phyloP scores from a whole-genome alignment of 495 filamentous ascomycete genomes.

The Xylaria intraflava region DNA sequence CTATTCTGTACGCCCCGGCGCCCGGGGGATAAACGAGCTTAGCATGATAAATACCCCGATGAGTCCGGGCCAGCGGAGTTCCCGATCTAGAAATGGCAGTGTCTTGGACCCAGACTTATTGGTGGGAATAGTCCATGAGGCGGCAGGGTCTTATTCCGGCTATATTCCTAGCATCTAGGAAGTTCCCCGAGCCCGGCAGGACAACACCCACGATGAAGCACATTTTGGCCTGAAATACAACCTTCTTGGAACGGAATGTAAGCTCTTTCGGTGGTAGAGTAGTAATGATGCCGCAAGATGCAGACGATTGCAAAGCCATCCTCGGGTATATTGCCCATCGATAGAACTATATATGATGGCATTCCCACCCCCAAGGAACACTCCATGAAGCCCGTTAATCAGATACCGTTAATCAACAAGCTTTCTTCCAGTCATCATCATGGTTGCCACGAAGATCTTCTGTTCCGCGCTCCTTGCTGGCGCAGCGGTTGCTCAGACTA shows the following conservation, averaged over 20 bases:
- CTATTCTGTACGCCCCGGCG: too few relatives aligned
- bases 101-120: not conserved
- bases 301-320: not conserved
- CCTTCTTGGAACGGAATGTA: not conserved
- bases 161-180: not conserved
- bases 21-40: too few relatives aligned
- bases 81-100: not conserved
- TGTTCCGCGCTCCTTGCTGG: constrained; percentile 17
- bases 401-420: not conserved
- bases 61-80: not conserved
- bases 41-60: too few relatives aligned
- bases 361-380: not conserved
- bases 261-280: not conserved
- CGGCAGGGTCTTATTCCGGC: not conserved
- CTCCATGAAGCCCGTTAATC: not conserved
- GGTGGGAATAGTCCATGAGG: not conserved
- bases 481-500: constrained; percentile 20
- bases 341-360: not conserved
- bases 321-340: not conserved
- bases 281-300: not conserved
- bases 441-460: constrained; percentile 23
- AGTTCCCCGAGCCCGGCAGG: too few relatives aligned
- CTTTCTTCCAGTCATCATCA: not conserved
- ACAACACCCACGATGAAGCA: not conserved
- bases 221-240: not conserved